These are phyloP conservation scores for Artemisia argyi DNA, from an alignment of 129 eudicot species.

Conservation along the genomic window DNA sequence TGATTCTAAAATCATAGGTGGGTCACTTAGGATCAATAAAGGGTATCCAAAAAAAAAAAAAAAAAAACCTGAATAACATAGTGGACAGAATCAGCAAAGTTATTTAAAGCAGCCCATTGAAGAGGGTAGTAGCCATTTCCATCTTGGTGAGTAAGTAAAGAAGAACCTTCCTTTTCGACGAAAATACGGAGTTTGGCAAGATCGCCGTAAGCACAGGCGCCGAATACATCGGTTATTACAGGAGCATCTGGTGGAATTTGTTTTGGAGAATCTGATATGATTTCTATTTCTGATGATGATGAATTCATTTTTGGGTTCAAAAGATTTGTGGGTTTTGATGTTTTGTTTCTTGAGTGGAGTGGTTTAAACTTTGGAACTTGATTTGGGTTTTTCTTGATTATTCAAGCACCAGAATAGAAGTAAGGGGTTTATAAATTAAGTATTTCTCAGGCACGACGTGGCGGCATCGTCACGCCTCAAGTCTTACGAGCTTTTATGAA, in stretches of 20 bases:
- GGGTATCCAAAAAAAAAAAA: background rate
- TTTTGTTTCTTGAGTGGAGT: too few relatives aligned
- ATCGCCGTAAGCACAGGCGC: conserved; percentile 86
- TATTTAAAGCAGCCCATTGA: conserved; percentile 93
- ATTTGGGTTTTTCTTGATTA: too few relatives aligned
- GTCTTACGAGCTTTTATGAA: too few relatives aligned
- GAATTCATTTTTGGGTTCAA: conserved; percentile 45
- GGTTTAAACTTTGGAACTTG: too few relatives aligned
- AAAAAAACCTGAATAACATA: conserved; percentile 12
- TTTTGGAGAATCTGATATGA: too few relatives aligned
- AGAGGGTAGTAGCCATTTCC: conserved; percentile 82
- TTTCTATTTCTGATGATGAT: conserved; percentile 82
- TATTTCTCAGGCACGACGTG: too few relatives aligned
- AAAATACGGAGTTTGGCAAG: conserved; percentile 57
- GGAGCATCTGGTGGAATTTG: conserved; percentile 28
- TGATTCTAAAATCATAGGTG: too few relatives aligned
- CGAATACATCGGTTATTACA: conserved; percentile 54
- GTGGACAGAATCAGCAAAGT: conserved; percentile 64
- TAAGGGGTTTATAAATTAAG: too few relatives aligned
- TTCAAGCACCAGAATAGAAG: too few relatives aligned
- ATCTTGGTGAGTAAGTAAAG: conserved; percentile 58
- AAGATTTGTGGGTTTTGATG: too few relatives aligned
- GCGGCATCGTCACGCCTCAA: too few relatives aligned
- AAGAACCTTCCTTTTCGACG: conserved; percentile 66
- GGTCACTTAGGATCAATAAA: background rate